Base-by-base conservation (phyloP, 805 yeast genomes). In the Torulaspora maleeae region DNA sequence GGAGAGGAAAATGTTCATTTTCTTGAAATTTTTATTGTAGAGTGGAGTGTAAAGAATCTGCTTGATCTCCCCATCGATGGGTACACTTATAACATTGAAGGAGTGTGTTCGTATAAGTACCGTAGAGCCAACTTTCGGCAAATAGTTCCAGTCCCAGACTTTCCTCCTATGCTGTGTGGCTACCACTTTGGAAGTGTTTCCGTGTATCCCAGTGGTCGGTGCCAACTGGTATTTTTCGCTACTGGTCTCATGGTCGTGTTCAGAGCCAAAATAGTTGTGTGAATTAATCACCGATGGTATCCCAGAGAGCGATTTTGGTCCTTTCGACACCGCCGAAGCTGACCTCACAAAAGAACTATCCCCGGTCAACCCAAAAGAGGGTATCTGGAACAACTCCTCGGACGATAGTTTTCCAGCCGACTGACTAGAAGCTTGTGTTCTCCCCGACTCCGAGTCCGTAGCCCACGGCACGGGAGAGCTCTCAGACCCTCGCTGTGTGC, bases 91-190 rank as follows among this genome's bases (percentile, higher is more conserved):
- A 7, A 55, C 41, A 35, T 58, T 58, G 43, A 54, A 53, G 29
- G 59, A 56, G 17, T 51, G 53, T 8, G 49, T 46, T 30, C 47
- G 50, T n/a, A 50, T 32, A 20, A 58, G 51, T 2, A 54, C 47
- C 5, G 58, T 40, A 3, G 44, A 44, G 7, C 56, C 59, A 5
- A 43, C 44, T 12, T 44, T 45, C 3, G 65, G 64, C 25, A 61
- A 45, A n/a, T 17, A 36, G 36, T 60, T 61, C 64, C 65, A 59
- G 30, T 58, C 54, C 51, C 58, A 50, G 30, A 40, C 47, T 17
- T 40, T 50, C 20, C 45, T 47, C n/a, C 53, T 36, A 15, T 38
- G 47, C 20, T 47, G 47, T 9, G 39, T 48, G 10, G 51, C 48
- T 6, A 45, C 50, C 6, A 53, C 53, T 29, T 44, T 50, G 1